Conservation (phyloP, 2,329 filamentous ascomycete genomes). For the Neodidymelliopsis sp. region DNA sequence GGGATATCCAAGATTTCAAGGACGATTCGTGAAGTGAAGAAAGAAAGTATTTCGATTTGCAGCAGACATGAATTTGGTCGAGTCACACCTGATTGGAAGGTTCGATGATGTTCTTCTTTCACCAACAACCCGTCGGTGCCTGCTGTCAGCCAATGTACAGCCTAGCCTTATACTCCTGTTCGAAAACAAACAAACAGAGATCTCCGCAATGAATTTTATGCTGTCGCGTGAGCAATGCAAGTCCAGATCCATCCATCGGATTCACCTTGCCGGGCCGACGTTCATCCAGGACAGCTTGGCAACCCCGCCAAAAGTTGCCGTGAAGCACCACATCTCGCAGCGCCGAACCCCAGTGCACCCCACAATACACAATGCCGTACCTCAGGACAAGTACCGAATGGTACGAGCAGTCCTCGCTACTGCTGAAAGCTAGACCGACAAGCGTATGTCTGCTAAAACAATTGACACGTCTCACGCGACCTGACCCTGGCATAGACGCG, state of each 20-base stretch:
- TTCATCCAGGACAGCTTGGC: constrained; percentile 13
- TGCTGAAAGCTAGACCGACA: constrained; percentile 84
- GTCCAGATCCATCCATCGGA: background rate
- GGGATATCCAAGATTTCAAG: background rate
- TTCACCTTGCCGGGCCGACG: constrained; percentile 8
- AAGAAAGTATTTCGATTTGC: constrained; percentile 1
- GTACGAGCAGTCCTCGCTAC: constrained; percentile 84
- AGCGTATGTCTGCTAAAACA: constrained; percentile 67
- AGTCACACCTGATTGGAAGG: constrained; percentile 16
- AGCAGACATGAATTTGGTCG: constrained; percentile 12
- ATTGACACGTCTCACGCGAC: constrained; percentile 16
- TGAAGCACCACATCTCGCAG: constrained; percentile 18
- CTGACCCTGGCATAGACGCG: constrained; percentile 67
- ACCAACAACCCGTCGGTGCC: constrained; percentile 1
- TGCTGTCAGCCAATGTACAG: background rate
- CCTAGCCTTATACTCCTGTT: background rate
- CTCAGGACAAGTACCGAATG: constrained; percentile 86
- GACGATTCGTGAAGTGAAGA: background rate
- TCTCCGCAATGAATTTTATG: no score
- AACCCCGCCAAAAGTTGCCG: constrained; percentile 43
- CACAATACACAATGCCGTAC: constrained; percentile 70
- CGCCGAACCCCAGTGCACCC: constrained; percentile 19
- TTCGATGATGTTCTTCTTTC: constrained; percentile 18
- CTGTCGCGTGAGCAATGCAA: constrained; percentile 6
- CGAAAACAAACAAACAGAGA: background rate